A percentile compares a stretch with the other conserved stretches of the same genome.
Evolutionary conservation across 768 basidiomycete species (phyloP).

Genomic region (Lactifluus pinguis): DNA sequence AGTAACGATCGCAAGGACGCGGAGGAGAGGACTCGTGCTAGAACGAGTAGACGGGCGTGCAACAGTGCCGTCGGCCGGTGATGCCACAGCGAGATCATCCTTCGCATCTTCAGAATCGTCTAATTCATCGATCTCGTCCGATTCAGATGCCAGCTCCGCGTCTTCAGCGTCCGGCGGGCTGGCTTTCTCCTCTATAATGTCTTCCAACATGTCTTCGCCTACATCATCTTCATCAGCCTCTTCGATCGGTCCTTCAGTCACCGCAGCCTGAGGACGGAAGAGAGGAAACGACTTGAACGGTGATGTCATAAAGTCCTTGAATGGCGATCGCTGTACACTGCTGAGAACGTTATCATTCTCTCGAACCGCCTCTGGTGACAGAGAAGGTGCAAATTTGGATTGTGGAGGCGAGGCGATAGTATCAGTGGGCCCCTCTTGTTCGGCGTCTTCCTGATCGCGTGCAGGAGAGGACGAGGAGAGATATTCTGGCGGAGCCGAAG

Average conservation of each 20-base stretch:
- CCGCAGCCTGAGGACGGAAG: background rate
- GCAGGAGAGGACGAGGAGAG: conserved; percentile 22
- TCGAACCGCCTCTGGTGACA: conserved; percentile 33
- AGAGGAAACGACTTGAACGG: conserved; percentile 10
- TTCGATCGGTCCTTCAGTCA: conserved; percentile 14
- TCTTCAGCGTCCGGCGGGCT: conserved; percentile 3
- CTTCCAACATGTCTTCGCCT: conserved; percentile 13
- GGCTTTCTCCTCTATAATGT: conserved; percentile 12
- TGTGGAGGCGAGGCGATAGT: conserved; percentile 35
- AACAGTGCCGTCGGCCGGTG: conserved; percentile 30
- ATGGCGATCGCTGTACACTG: conserved; percentile 10
- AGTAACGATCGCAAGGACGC: conserved; percentile 31
- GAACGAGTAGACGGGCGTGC: conserved; percentile 4
- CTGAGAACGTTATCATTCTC: conserved; percentile 21
- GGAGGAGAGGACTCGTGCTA: conserved; percentile 28
- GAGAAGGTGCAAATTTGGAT: conserved; percentile 46
- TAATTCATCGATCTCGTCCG: conserved; percentile 15
- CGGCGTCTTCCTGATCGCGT: background rate
- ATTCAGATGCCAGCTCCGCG: background rate
- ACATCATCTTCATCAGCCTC: conserved; percentile 19
- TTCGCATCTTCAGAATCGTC: conserved; percentile 18
- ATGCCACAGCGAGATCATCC: conserved; percentile 27
- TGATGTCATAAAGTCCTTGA: conserved; percentile 6
- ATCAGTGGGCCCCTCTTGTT: conserved; percentile 6
- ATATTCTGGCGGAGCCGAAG: conserved; percentile 58